Percentiles rank a stretch among this genome's conserved stretches.
These are phyloP conservation scores for Arachnomyces sp. DNA, from an alignment of 2,329 filamentous ascomycete genomes.

Conservation along the genomic window DNA sequence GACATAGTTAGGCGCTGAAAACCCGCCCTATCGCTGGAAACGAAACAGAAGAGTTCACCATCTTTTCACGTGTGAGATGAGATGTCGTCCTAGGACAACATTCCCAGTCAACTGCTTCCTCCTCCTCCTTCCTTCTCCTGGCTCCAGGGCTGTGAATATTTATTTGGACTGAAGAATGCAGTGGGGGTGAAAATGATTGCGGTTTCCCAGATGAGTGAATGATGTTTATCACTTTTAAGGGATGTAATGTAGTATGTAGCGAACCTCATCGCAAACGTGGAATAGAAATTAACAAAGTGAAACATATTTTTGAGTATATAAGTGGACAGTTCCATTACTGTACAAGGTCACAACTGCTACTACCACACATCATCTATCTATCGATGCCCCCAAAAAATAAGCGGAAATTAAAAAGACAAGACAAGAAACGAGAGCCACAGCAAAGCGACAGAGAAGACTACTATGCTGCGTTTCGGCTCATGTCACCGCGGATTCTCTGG, in stretches of 20 bases:
- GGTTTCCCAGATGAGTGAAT: no score
- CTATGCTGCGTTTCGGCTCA: slow-evolving; percentile 63
- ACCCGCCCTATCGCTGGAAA: no score
- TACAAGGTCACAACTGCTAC: slow-evolving; percentile 23
- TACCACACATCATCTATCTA: slow-evolving; percentile 21
- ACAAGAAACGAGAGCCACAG: background rate
- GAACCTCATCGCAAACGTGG: background rate
- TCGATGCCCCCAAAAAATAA: slow-evolving; percentile 15
- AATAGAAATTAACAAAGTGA: slow-evolving; percentile 18
- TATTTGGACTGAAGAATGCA: no score
- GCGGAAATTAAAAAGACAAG: slow-evolving; percentile 1
- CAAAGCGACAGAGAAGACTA: background rate
- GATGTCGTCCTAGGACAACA: no score
- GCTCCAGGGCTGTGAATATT: no score
- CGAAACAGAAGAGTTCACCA: no score
- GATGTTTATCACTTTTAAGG: no score
- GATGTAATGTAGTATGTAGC: background rate
- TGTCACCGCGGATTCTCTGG: slow-evolving; percentile 60
- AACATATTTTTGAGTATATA: slow-evolving; percentile 23
- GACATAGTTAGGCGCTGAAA: no score
- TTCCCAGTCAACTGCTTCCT: no score
- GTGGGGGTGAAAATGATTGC: no score
- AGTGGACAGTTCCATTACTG: slow-evolving; percentile 25
- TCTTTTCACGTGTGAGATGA: no score
- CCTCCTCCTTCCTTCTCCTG: no score